These are phyloP conservation scores for Coccomyxa subellipsoidea DNA, from an alignment of 163 green algal species.

Conservation along the genomic window DNA sequence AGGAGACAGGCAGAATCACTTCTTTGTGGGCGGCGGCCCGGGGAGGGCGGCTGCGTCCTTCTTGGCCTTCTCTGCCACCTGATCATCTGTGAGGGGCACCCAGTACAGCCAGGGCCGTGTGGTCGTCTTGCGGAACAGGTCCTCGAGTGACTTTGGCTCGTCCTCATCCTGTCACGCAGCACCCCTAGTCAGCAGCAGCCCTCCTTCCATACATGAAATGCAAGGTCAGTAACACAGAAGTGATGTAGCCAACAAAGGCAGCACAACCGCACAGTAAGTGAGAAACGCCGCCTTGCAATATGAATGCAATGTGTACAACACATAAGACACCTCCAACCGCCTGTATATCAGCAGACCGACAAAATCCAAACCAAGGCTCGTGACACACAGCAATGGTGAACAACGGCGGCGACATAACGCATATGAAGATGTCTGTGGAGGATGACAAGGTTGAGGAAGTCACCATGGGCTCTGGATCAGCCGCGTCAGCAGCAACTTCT, in stretches of 20 bases:
- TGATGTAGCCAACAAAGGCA: not conserved
- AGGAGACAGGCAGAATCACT: not conserved
- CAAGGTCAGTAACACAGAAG: not conserved
- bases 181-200: too few relatives aligned
- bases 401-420: too few relatives aligned
- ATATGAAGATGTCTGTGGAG: too few relatives aligned
- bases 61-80: slow-evolving; percentile 31
- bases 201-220: not conserved
- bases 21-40: not conserved
- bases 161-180: slow-evolving; percentile 25
- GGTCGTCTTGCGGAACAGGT: slow-evolving; percentile 75
- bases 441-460: not conserved
- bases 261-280: not conserved
- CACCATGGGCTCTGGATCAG: not conserved
- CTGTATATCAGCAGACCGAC: too few relatives aligned
- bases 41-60: not conserved
- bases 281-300: too few relatives aligned
- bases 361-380: too few relatives aligned
- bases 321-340: too few relatives aligned
- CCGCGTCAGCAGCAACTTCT: not conserved
- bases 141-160: slow-evolving; percentile 46
- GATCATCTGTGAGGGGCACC: slow-evolving; percentile 74
- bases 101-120: slow-evolving; percentile 79
- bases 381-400: too few relatives aligned
- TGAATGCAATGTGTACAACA: too few relatives aligned